Base-by-base conservation (phyloP, 2,329 filamentous ascomycete genomes). In the Penicillium brevicompactum region DNA sequence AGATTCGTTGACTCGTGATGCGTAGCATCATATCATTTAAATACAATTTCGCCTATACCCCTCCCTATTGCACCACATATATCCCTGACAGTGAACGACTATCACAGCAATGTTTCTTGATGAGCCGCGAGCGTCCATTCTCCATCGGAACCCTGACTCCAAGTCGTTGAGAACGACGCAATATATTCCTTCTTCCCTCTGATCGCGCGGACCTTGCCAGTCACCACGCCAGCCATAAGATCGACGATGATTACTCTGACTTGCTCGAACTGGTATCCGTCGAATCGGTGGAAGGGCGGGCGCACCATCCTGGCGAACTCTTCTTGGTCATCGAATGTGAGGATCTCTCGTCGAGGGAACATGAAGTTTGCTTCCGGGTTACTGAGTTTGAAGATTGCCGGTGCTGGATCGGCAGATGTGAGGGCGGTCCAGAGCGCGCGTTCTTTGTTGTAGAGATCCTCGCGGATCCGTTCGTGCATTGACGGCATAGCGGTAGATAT, bases 81-180 rank as follows among this genome's bases (percentile, higher is more conserved):
- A 41, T 21, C 44, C 22, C 18, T 18, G 1, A 18, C 37, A 38
- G 16, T 14, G 8, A 41, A 31, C 14, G 7, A 9, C 13, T n/a
- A 14, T 46, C 59, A 72, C 45, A 70, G 40, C 46, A 71, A 50
- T 0, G 70, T 73, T 58, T 74, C 72, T 37, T 70, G 67, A 43
- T 74, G 72, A n/a, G 60, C 59, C n/a, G 66, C 63, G 22, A 74
- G 54, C 49, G 63, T 64, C 72, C 72, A 74, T 54, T 74, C 72
- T 13, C 70, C 72, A 58, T 74, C 72, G 6, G 70, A 73, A 7
- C 59, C 70, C 56, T 74, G 72, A 24, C 68, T 68, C 72, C 72
- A 74, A 4, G 72, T 74, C 22, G 69, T 68, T 16, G 68, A 67
- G 18, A 66, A 68, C 1, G 66, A 70, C 0, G 67, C 70, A 13